Evolutionary conservation across 2,329 filamentous ascomycete genomes (phyloP), one percentile per base, ranked within the genome.

Genomic region (Aspergillus tanneri): DNA sequence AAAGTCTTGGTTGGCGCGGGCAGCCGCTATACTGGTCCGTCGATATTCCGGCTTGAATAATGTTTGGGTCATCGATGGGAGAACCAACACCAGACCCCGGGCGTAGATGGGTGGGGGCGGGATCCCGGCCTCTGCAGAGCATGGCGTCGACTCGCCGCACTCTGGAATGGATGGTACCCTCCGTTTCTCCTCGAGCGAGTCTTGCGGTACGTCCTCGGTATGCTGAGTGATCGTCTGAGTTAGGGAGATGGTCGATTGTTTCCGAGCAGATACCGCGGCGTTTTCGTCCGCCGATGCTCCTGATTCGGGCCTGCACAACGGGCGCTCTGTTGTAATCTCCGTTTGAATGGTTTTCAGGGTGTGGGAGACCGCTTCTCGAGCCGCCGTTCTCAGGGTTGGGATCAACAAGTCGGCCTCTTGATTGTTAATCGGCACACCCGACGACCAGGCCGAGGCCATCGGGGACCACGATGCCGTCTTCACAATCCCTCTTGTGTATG

Each of bases 401-500:
- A 74, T 71, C 44, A 74, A 46, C 21, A 72, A 64, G 49, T 72
- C 69, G 23, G 65, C 65, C 44, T 70, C 70, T 45, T 71, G 69
- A 21, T 67, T 59, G 21, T 68, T 59, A 28, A 67, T 58, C 14
- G 62, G 59, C 18, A 65, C 62, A 2, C 64, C 65, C 0, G 69
- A 65, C 3, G 68, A 62, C 69, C 69, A 73, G 2, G 66, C 63
- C n/a, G 63, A 71, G 12, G 63, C 67, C 25, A 73, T 34, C 12
- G 63, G 65, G 5, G 70, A 63, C 70, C 70, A 73, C 10, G 62
- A 60, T 8, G 70, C 70, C 18, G 66, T 57, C 36, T 62, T 71
- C 25, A 70, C 52, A 10, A 65, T 55, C 5, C 70, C 70, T 43
- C 65, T 65, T 25, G 69, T 70, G 55, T 73, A 73, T 49, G 64